Percentiles rank a stretch among this genome's conserved stretches.
Evolutionary conservation across 805 yeast genomes (phyloP).

Genomic region (Sugiyamaella americana): DNA sequence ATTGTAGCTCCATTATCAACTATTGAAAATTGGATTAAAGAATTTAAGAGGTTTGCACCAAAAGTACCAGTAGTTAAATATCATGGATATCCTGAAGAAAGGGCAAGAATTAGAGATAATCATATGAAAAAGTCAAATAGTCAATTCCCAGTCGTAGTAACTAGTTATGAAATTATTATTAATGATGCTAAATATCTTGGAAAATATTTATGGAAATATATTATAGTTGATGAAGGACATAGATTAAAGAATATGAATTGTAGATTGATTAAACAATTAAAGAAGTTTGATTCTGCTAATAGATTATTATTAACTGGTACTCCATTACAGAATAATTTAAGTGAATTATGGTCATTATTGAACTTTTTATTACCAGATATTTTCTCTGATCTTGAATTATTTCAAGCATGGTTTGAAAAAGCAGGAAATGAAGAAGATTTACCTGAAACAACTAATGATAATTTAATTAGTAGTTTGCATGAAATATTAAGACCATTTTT

Average conservation of each 20-base stretch:
- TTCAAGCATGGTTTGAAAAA: conserved; percentile 93
- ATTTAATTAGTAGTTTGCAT: conserved; percentile 68
- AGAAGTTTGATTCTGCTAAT: conserved; percentile 76
- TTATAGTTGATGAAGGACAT: conserved; percentile 85
- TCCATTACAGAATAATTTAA: conserved; percentile 91
- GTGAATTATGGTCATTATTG: conserved; percentile 86
- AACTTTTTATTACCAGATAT: conserved; percentile 91
- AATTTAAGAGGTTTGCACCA: conserved; percentile 78
- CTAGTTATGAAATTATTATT: conserved; percentile 88
- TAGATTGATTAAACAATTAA: conserved; percentile 77
- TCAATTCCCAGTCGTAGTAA: conserved; percentile 84
- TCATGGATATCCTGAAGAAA: conserved; percentile 59
- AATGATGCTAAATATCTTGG: conserved; percentile 72
- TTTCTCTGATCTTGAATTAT: conserved; percentile 80
- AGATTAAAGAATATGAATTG: conserved; percentile 85
- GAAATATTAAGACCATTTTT: conserved; percentile 84
- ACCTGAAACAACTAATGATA: conserved; percentile 36
- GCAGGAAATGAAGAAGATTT: conserved; percentile 27
- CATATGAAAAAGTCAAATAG: conserved; percentile 82
- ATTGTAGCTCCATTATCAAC: conserved; percentile 94
- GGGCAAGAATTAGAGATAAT: conserved; percentile 57
- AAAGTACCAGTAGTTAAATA: conserved; percentile 79
- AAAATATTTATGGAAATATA: conserved; percentile 76
- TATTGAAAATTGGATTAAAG: conserved; percentile 96
- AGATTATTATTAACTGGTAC: conserved; percentile 93